Conservation (phyloP, 352 stramenopile species). For the Phytophthora multivora region DNA sequence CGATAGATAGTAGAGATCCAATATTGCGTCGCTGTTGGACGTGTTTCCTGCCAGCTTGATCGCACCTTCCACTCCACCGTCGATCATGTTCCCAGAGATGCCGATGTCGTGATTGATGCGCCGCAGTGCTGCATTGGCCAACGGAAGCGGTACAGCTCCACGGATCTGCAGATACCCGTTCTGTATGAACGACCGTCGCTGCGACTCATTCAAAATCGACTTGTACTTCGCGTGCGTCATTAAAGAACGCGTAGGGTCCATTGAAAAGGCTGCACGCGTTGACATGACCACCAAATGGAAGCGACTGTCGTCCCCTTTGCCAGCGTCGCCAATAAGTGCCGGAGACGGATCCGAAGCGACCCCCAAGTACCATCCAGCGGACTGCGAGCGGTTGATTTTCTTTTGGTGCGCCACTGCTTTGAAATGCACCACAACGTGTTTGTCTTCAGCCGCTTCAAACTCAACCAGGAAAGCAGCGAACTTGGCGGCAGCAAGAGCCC, state of each 20-base stretch:
- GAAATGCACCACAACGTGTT: constrained; percentile 41
- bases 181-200: constrained; percentile 68
- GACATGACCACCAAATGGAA: constrained; percentile 61
- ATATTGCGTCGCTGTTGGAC: constrained; percentile 68
- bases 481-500: constrained; percentile 66
- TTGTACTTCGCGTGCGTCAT: constrained; percentile 14
- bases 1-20: constrained; percentile 61
- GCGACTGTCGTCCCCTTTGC: constrained; percentile 44
- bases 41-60: constrained; percentile 74
- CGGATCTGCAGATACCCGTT: constrained; percentile 79
- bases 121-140: constrained; percentile 60
- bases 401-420: constrained; percentile 73
- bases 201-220: constrained; percentile 57
- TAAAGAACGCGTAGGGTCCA: constrained; percentile 45
- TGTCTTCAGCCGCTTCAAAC: constrained; percentile 12
- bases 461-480: constrained; percentile 73
- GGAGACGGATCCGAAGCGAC: constrained; percentile 14
- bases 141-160: constrained; percentile 52
- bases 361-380: constrained; percentile 66
- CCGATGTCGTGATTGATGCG: constrained; percentile 84
- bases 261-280: constrained; percentile 45
- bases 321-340: constrained; percentile 58
- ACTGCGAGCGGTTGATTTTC: constrained; percentile 52
- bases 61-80: constrained; percentile 72
- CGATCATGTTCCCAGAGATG: constrained; percentile 67